Percentiles rank a stretch among this genome's conserved stretches.
Evolutionary conservation across 1,139 yeast genomes (phyloP).

Genomic region (Candida anutae): DNA sequence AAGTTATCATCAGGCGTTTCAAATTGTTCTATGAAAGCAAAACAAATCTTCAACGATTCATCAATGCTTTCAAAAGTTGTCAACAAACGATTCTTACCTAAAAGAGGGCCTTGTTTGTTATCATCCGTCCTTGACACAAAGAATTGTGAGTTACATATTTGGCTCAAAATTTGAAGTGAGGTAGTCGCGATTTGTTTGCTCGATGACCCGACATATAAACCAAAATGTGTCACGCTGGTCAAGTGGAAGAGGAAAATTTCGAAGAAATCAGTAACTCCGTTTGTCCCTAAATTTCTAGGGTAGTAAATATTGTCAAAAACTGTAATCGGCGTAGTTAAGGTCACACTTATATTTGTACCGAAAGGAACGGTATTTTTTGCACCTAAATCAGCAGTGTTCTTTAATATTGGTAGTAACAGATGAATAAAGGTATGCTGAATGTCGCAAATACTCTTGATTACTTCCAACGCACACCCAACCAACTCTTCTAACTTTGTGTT

Average conservation of each 20-base stretch:
- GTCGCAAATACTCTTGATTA: slow-evolving; percentile 44
- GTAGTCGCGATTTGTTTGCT: slow-evolving; percentile 41
- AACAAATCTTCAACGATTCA: slow-evolving; percentile 62
- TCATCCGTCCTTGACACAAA: slow-evolving; percentile 30
- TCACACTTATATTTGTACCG: slow-evolving; percentile 23
- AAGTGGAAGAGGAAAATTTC: slow-evolving; percentile 67
- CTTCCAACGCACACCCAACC: slow-evolving; percentile 24
- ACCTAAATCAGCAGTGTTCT: slow-evolving; percentile 8
- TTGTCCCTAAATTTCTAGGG: slow-evolving; percentile 49
- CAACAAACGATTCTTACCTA: slow-evolving; percentile 56
- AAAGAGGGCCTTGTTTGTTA: slow-evolving; percentile 26
- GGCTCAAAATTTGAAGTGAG: slow-evolving; percentile 48
- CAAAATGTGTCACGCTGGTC: slow-evolving; percentile 61
- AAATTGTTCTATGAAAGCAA: slow-evolving; percentile 66
- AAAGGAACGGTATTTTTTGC: slow-evolving; percentile 12
- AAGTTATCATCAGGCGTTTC: slow-evolving; percentile 35
- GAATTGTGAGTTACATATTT: slow-evolving; percentile 41
- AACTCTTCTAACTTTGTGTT: slow-evolving; percentile 13
- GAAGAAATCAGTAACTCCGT: slow-evolving; percentile 56
- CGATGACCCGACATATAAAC: slow-evolving; percentile 58
- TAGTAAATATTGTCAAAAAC: slow-evolving; percentile 43
- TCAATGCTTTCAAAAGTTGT: slow-evolving; percentile 68
- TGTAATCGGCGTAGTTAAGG: slow-evolving; percentile 21
- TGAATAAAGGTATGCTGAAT: slow-evolving; percentile 40
- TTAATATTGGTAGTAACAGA: slow-evolving; percentile 22